Evolutionary conservation across 2,329 filamentous ascomycete genomes (phyloP), one percentile per base, ranked within the genome.

Genomic region (Rhinocladiella mackenziei): DNA sequence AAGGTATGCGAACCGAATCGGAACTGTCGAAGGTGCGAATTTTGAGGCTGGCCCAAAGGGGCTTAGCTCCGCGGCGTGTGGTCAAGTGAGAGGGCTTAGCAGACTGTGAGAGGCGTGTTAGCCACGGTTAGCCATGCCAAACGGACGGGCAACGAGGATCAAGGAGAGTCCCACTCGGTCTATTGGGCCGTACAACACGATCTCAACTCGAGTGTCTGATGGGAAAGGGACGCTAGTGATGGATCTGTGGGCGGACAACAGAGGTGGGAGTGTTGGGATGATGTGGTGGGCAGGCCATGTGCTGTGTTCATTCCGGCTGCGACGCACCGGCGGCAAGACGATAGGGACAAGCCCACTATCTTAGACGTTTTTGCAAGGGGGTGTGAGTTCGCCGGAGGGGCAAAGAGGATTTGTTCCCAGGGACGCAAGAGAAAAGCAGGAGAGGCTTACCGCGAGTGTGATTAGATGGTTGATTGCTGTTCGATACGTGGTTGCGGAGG

Each of bases 1-100:
- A 42, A 45, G 48, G 51, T 50, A 48, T 54, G 52, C 54, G 48
- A 54, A 53, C 48, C 53, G 53, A 54, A 49, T 52, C 52, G 50
- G 50, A 50, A 48, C 37, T n/a, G 50, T 51, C 49, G 49, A 51
- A 41, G 45, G 50, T 50, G 51, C 37, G 50, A 50, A 43, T 44
- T 49, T 47, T 44, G 34, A 40, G 48, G 46, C 31, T 43, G 43
- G 47, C 53, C 45, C 13, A 55, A 54, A 51, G 31, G n/a, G 49
- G 53, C 32, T 54, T 56, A 56, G 53, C 51, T 45, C 38, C 29
- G 26, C 23, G 30, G 35, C 29, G 39, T 13, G 39, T 33, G 32
- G 36, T 35, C 25, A 34, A 39, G 26, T 45, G 44, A 34, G 33
- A 34, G 46, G 31, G 33, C 33, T 26, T 34, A 39, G 28, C 15